Evolutionary conservation across 2,329 filamentous ascomycete species (phyloP), one percentile per base, ranked within the genome.

Genomic region (Cladobotryum mycophilum): DNA sequence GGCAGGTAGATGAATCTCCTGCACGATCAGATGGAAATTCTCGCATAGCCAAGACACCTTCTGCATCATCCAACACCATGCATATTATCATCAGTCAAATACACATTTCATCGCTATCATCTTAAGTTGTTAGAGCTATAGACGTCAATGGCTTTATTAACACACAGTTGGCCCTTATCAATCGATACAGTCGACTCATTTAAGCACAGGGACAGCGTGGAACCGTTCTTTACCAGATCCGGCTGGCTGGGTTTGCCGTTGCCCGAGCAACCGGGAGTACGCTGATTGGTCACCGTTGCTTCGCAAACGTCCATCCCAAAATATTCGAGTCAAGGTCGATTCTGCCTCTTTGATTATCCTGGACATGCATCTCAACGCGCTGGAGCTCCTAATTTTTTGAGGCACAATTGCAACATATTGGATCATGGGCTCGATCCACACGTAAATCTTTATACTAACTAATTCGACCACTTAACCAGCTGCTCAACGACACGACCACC

Each of bases 391-490:
- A 46, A 48, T 38, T 46, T 38, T 33, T 42, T 53, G 41, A 53
- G 15, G 9, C 6, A 30, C 33, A 35, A 60, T 56, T 65, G 58
- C 59, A 60, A 58, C 58, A 55, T 57, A 62, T 60, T 57, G 61
- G 62, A 66, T 55, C 55, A 74, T 74, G 68, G 65, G 56, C 63
- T 57, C 56, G 58, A 61, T 61, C 56, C 63, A 71, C 69, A 67
- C 69, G 69, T 74, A 67, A 57, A 68, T 58, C 58, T 70, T 68
- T 58, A 47, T 56, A 30, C 64, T 66, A 67, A 46, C 56, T 51
- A 52, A 54, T 47, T 41, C 46, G 45, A 58, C 54, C 36, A 15
- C 48, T 25, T 44, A 43, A 43, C 48, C 56, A 56, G 59, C 55
- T 55, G 53, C 53, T 56, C 44, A 52, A 48, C 54, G 22, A 47